phyloP scores from a whole-genome alignment of 768 basidiomycete species.

The Tubosaeta sp. region DNA sequence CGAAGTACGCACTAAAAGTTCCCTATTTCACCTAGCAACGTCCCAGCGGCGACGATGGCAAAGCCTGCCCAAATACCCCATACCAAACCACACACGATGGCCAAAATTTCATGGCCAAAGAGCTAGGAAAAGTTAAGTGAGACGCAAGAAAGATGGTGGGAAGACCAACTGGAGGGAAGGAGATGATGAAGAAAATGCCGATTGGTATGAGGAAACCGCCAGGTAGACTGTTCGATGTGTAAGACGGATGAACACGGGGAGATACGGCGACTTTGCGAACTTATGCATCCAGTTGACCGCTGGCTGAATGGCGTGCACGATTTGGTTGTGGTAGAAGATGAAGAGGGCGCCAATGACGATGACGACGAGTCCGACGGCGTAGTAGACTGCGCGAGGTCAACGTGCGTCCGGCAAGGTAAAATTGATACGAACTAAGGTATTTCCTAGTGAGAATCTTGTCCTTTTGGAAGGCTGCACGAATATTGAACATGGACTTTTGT shows the following conservation, averaged over 20 bases:
- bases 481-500: conserved; percentile 40
- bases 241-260: neutral
- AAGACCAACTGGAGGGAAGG: conserved; percentile 70
- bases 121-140: conserved; percentile 40
- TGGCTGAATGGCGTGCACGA: conserved; percentile 45
- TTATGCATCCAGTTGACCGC: conserved; percentile 42
- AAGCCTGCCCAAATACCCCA: conserved; percentile 90
- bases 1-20: conserved; percentile 71
- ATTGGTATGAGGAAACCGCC: conserved; percentile 79
- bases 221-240: conserved; percentile 35
- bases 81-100: conserved; percentile 82
- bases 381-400: conserved; percentile 37
- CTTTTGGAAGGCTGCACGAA: conserved; percentile 39
- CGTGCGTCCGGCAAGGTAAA: neutral
- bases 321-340: conserved; percentile 59
- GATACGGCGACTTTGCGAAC: conserved; percentile 22
- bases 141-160: neutral
- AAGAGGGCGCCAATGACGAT: conserved; percentile 50
- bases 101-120: conserved; percentile 91
- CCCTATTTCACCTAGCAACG: conserved; percentile 81
- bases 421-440: conserved; percentile 51
- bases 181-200: conserved; percentile 75
- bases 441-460: conserved; percentile 54
- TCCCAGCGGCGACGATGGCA: conserved; percentile 79
- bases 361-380: conserved; percentile 45